These are phyloP conservation scores for Chaetoceros tenuissimus DNA, from an alignment of 108 stramenopile species.

Conservation along the genomic window DNA sequence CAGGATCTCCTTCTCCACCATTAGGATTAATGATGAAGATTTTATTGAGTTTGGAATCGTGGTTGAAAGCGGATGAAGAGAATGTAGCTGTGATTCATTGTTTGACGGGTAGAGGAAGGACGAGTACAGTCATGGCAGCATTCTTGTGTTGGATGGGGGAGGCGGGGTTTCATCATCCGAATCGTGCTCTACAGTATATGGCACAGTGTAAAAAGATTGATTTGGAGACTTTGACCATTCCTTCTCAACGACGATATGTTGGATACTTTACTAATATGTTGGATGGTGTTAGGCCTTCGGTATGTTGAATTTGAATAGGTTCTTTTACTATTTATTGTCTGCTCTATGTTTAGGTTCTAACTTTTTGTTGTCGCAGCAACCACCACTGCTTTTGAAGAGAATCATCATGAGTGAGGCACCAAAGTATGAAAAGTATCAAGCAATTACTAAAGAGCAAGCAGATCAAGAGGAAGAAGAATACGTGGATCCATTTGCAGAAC, in stretches of 20 bases:
- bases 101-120: conserved; percentile 91
- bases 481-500: conserved; percentile 5
- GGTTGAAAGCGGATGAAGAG: conserved; percentile 85
- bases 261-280: conserved; percentile 89
- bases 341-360: too few species aligned
- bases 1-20: conserved; percentile 92
- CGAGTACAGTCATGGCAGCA: conserved; percentile 81
- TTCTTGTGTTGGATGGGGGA: conserved; percentile 93
- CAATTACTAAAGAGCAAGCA: conserved; percentile 15
- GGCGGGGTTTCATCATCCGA: conserved; percentile 70
- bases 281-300: conserved; percentile 50
- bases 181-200: conserved; percentile 81
- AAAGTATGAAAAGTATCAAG: conserved; percentile 37
- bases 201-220: conserved; percentile 62
- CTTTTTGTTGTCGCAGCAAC: conserved; percentile 70
- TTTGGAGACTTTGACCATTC: conserved; percentile 79
- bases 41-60: conserved; percentile 81
- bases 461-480: conserved; percentile 22
- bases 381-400: conserved; percentile 81
- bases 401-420: conserved; percentile 93
- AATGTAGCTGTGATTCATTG: conserved; percentile 95
- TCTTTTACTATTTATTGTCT: too few species aligned
- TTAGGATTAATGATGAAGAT: conserved; percentile 89
- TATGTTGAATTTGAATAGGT: too few species aligned
- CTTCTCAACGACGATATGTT: conserved; percentile 88